Evolutionary conservation across 805 yeast genomes (phyloP).

Genomic region (Henningerozyma blattae): DNA sequence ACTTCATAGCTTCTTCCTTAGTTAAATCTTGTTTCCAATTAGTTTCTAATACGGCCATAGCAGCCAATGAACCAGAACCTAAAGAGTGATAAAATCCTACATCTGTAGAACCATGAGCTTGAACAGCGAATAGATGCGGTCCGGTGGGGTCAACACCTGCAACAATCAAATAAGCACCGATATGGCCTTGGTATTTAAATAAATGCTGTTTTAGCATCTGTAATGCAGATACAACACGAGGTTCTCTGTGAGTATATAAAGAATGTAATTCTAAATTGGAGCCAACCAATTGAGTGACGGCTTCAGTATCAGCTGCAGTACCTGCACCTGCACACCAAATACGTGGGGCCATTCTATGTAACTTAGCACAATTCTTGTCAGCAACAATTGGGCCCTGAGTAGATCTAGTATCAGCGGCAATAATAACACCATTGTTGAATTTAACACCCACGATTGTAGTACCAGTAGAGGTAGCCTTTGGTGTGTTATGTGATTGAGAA

Average conservation of each 20-base stretch:
- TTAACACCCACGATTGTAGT: constrained; percentile 98
- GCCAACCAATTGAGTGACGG: constrained; percentile 87
- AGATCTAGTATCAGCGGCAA: constrained; percentile 98
- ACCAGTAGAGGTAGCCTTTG: constrained; percentile 94
- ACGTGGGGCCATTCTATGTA: constrained; percentile 78
- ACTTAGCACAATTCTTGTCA: constrained; percentile 93
- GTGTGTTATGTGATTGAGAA: constrained; percentile 55
- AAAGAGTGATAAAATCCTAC: constrained; percentile 85
- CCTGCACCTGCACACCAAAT: constrained; percentile 99
- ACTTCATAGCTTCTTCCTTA: constrained; percentile 80
- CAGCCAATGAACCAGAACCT: constrained; percentile 96
- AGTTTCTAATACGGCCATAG: constrained; percentile 93
- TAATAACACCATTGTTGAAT: constrained; percentile 86
- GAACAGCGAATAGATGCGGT: constrained; percentile 81
- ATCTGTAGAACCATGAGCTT: constrained; percentile 97
- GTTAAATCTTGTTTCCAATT: constrained; percentile 71
- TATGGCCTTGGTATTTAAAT: constrained; percentile 92
- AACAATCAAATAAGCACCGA: constrained; percentile 96
- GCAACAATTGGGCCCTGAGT: constrained; percentile 95
- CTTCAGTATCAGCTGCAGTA: constrained; percentile 99
- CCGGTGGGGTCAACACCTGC: constrained; percentile 98
- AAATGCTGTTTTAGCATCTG: constrained; percentile 91
- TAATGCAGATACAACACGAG: constrained; percentile 87
- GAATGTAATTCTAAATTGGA: constrained; percentile 88
- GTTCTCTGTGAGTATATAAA: constrained; percentile 70